Evolutionary conservation across 352 stramenopile species (phyloP).

Genomic region (Phytophthora tubulina): DNA sequence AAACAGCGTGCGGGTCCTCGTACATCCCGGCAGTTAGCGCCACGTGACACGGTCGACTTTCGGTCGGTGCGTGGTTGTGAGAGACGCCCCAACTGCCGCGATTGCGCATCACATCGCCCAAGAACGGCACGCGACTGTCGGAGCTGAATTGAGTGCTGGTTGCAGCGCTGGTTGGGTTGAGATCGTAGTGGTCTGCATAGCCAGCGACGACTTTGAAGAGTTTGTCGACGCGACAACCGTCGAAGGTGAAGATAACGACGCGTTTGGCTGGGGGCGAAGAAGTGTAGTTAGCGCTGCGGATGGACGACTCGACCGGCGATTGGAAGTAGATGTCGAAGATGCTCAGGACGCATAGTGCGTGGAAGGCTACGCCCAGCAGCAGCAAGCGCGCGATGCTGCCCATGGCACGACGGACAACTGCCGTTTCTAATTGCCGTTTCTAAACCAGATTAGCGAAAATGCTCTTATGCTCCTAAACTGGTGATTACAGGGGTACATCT

Average conservation of each 20-base stretch:
- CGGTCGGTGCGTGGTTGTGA: conserved; percentile 85
- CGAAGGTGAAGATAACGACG: conserved; percentile 81
- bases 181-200: conserved; percentile 24
- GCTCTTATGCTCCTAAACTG: no score
- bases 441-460: no score
- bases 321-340: conserved; percentile 93
- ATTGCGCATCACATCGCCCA: conserved; percentile 69
- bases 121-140: conserved; percentile 62
- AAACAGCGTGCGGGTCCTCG: conserved; percentile 86
- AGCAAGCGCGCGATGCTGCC: conserved; percentile 48
- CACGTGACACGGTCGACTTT: conserved; percentile 84
- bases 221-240: conserved; percentile 85
- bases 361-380: conserved; percentile 80
- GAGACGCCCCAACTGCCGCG: conserved; percentile 84
- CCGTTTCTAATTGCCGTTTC: background rate
- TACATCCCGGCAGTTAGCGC: conserved; percentile 90
- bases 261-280: conserved; percentile 61
- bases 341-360: conserved; percentile 81
- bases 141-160: background rate
- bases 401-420: background rate
- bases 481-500: no score
- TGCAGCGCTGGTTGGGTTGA: conserved; percentile 13
- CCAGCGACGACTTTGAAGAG: conserved; percentile 73
- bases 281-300: conserved; percentile 54
- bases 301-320: conserved; percentile 70